Base-by-base conservation (phyloP, 2,329 filamentous ascomycete genomes). In the Trichoderma sp. region DNA sequence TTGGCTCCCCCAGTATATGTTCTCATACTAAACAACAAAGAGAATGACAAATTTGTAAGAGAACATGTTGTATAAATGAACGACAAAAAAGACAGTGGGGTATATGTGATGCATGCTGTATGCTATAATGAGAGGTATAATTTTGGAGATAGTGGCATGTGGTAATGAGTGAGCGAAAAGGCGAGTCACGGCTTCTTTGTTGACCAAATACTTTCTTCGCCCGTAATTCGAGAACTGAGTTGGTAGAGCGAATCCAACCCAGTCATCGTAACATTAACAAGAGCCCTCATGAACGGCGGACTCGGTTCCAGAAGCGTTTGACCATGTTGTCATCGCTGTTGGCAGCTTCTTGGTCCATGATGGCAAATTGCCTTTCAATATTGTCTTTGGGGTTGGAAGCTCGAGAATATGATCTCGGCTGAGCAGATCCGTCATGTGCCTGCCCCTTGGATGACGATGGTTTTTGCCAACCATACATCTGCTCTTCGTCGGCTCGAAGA, bases 401-500 rank as follows among this genome's bases (percentile, higher is more conserved):
- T 24, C 83, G 81, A 38, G 81, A 77, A 41, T 82, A 82, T 1
- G 81, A 76, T 2, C 80, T 71, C 2, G 83, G 78, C n/a, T 82
- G 79, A 18, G 81, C 78, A 27, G 80, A 76, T 6, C 84, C 85
- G 24, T 85, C 83, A 41, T 82, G 82, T 3, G 79, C 77, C 41
- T 79, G 79, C 2, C 90, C 88, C 76, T 78, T 91, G 83, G 78
- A 85, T 76, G 67, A 79, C 53, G 78, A 75, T 59, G 76, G 78
- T 76, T 83, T 80, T 80, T 93, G 90, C 91, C 92, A 94, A 59
- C 91, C 91, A 80, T 95, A 94, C 18, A 94, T 88, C 76, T 92
- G 88, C 12, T 93, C 91, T 77, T 96, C 93, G 77, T 92, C 88
- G 5, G 92, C 92, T 59, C 95, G 92, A 65, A 98, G 88, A 82